phyloP scores from a whole-genome alignment of 2,329 filamentous ascomycete genomes.

The Helicocarpus griseus region DNA sequence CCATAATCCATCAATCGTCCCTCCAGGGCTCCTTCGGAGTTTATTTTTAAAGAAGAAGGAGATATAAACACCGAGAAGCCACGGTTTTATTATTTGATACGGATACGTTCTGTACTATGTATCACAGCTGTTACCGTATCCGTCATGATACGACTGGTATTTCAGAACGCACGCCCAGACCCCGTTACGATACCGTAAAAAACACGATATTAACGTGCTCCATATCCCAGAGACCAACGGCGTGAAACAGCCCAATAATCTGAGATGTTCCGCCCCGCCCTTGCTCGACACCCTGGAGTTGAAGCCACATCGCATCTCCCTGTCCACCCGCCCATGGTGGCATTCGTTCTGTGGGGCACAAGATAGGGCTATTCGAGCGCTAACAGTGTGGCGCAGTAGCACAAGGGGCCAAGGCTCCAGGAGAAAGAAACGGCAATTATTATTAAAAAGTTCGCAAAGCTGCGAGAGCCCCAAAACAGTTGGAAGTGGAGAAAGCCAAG shows the following conservation, averaged over 20 bases:
- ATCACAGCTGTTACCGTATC: not conserved
- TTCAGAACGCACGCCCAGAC: not conserved
- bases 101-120: not conserved
- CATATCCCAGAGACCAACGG: not conserved
- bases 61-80: not conserved
- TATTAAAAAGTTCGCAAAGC: not conserved
- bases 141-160: not conserved
- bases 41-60: no score
- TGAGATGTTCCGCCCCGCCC: not conserved
- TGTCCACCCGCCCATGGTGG: not conserved
- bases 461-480: not conserved
- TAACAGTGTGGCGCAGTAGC: not conserved
- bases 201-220: not conserved
- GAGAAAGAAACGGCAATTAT: not conserved
- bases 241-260: not conserved
- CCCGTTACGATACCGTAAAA: not conserved
- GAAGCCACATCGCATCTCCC: slow-evolving; percentile 1
- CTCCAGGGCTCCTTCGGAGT: not conserved
- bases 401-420: no score
- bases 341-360: not conserved
- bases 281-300: not conserved
- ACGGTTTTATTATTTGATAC: not conserved
- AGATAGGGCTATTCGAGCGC: not conserved
- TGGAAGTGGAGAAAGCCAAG: not conserved
- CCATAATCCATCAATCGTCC: not conserved